A percentile compares a stretch with the other conserved stretches of the same genome.
Evolutionary conservation across 371 early-diverging fungal genomes (phyloP).

Genomic region (Rhizopus stolonifer): DNA sequence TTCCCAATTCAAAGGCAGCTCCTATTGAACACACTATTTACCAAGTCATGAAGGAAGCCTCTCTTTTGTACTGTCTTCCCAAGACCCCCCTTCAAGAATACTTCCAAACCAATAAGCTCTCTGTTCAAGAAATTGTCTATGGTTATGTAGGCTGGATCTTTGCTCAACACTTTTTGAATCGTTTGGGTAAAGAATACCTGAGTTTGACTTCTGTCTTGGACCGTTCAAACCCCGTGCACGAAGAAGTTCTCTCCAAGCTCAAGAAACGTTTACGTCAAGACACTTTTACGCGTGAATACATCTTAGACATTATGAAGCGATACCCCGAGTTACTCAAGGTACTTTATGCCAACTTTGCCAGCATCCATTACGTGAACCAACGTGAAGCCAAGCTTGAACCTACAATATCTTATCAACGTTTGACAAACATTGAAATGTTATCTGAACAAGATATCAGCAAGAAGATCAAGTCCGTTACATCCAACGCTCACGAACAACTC

Average conservation of each 20-base stretch:
- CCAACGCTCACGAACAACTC: conserved; percentile 92
- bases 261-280: conserved; percentile 97
- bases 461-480: conserved; percentile 83
- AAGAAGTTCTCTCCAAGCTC: conserved; percentile 92
- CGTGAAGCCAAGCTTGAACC: conserved; percentile 63
- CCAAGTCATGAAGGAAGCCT: conserved; percentile 96
- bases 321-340: conserved; percentile 92
- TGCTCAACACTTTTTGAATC: conserved; percentile 96
- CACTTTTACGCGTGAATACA: conserved; percentile 97
- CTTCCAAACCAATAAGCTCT: conserved; percentile 89
- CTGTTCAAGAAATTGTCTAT: conserved; percentile 95
- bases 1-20: conserved; percentile 73
- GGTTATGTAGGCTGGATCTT: conserved; percentile 96
- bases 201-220: conserved; percentile 83
- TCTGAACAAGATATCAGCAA: conserved; percentile 82
- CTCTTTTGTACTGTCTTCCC: conserved; percentile 94
- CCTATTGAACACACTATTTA: conserved; percentile 91
- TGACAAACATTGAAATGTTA: conserved; percentile 78
- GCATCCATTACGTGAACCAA: conserved; percentile 86
- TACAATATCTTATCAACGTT: conserved; percentile 89
- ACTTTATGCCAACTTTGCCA: conserved; percentile 95
- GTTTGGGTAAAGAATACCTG: conserved; percentile 91
- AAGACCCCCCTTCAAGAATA: conserved; percentile 92
- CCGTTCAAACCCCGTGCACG: conserved; percentile 74
- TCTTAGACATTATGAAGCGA: conserved; percentile 93